These are phyloP conservation scores for Hypoxylon fuscum DNA, from an alignment of 495 filamentous ascomycete genomes.

Conservation along the genomic window DNA sequence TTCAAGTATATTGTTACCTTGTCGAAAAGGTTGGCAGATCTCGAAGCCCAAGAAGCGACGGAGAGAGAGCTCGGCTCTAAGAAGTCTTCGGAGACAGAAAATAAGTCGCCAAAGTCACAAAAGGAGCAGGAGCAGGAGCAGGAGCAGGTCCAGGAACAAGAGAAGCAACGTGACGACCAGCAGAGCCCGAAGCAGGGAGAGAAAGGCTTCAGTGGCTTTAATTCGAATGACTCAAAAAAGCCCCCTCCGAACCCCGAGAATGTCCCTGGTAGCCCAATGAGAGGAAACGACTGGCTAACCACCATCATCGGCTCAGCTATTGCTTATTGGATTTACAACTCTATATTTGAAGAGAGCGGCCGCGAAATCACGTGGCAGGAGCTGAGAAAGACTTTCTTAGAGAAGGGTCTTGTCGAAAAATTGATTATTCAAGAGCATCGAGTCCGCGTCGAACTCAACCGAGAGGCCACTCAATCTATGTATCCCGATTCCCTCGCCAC, in stretches of 20 bases:
- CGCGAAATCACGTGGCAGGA: constrained; percentile 98
- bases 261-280: constrained; percentile 20
- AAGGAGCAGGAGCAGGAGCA: too few species aligned
- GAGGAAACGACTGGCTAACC: constrained; percentile 38
- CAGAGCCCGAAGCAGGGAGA: constrained; percentile 31
- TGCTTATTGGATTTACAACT: constrained; percentile 43
- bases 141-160: constrained; percentile 10
- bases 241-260: constrained; percentile 27
- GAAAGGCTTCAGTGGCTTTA: constrained; percentile 32
- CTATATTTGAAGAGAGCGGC: constrained; percentile 38
- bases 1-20: constrained; percentile 33
- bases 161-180: constrained; percentile 38
- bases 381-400: constrained; percentile 87
- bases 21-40: constrained; percentile 17
- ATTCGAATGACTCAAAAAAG: constrained; percentile 20
- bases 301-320: constrained; percentile 30
- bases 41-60: not conserved
- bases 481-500: constrained; percentile 84
- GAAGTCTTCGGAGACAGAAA: constrained; percentile 23
- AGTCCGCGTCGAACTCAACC: constrained; percentile 85
- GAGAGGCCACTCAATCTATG: constrained; percentile 76
- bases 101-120: constrained; percentile 41
- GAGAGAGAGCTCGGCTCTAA: not conserved
- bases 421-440: constrained; percentile 77
- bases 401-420: constrained; percentile 95